phyloP scores from a whole-genome alignment of 1,139 yeast species.

The Lodderomyces margitis region DNA sequence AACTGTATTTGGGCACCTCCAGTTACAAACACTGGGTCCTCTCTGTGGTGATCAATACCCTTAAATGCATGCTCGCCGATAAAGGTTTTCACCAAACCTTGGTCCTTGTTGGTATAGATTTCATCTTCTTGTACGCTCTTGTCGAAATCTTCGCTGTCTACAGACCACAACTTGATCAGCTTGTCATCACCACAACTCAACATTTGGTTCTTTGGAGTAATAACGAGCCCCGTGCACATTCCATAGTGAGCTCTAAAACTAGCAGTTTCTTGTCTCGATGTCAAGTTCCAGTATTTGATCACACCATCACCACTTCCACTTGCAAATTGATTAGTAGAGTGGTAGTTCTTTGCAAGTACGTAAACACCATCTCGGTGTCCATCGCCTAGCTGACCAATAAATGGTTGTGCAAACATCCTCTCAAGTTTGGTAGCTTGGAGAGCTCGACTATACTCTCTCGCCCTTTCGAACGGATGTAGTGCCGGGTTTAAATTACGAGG shows the following conservation, averaged over 20 bases:
- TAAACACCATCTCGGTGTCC: constrained; percentile 98
- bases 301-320: constrained; percentile 96
- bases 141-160: constrained; percentile 43
- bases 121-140: constrained; percentile 33
- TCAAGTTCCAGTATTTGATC: constrained; percentile 88
- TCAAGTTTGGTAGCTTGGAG: constrained; percentile 93
- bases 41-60: constrained; percentile 82
- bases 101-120: constrained; percentile 28
- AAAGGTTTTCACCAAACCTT: constrained; percentile 70
- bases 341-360: constrained; percentile 75
- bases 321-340: constrained; percentile 71
- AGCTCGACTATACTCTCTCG: constrained; percentile 94
- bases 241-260: constrained; percentile 90
- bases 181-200: constrained; percentile 91
- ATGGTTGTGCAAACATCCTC: constrained; percentile 97
- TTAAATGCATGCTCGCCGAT: constrained; percentile 83
- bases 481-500: constrained; percentile 94
- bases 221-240: constrained; percentile 81
- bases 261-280: constrained; percentile 67
- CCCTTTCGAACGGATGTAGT: constrained; percentile 94
- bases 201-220: constrained; percentile 61
- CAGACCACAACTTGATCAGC: constrained; percentile 81
- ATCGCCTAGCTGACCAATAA: constrained; percentile 88
- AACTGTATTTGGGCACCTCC: constrained; percentile 88
- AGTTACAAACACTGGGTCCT: constrained; percentile 75